Base-by-base conservation (phyloP, 2,329 filamentous ascomycete genomes). In the Drechslerella stenobrocha region DNA sequence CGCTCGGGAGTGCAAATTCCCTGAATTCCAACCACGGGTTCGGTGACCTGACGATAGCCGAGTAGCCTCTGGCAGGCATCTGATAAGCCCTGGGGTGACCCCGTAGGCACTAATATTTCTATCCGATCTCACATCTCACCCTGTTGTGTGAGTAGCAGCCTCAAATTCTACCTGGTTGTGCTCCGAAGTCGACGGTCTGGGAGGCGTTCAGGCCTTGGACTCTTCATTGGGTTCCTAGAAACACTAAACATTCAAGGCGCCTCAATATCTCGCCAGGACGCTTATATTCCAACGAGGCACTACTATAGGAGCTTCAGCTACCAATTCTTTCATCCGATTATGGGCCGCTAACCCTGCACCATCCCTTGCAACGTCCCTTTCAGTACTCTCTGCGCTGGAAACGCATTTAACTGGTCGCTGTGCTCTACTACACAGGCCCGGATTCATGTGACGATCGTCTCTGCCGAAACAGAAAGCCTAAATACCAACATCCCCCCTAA, bases 1-100 rank as follows among this genome's bases (percentile, higher is more conserved):
- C 63, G 5, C 55, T 67, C n/a, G 63, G 63, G 22, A 67, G 63
- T 20, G 63, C 63, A 32, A 67, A 48, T 23, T 67, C 63, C 1
- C 44, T 67, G 2, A 51, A 51, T 15, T 67, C 63, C 5, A 67
- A 60, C 22, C 63, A 67, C 34, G 51, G 63, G 30, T 67, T 67
- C 28, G 63, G 55, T 30, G 55, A 67, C 45, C 15, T 67, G 8
- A 60, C 55, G 30, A 48, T 67, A 28, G 46, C 63, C 9, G 63
- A 67, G 15, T 67, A 60, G 15, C 3, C 5, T n/a, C n/a, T n/a
- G n/a, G 35, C 15, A 6, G 11, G 9, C 8, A 30, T n/a, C 22
- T 18, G 22, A 5, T 32, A 4, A 22, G 20, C 9, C 23, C 9
- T 26, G 11, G 9, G 18, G 23, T 22, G 15, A 5, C 8, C n/a